Evolutionary conservation across 1,284 basidiomycete genomes (phyloP).

Genomic region (Apiotrichum akiyoshidainum): DNA sequence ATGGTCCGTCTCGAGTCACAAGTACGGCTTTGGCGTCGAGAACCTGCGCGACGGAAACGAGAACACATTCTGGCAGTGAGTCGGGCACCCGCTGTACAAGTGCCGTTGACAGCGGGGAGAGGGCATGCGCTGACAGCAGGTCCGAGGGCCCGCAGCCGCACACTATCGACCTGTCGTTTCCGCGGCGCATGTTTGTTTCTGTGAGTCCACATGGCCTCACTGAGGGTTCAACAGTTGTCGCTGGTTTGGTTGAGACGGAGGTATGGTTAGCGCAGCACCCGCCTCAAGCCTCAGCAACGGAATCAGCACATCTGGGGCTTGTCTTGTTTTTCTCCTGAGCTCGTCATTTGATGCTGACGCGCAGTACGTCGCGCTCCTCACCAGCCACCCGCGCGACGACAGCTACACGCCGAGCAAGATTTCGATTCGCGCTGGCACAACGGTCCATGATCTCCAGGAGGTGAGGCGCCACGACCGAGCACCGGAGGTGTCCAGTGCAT

Average conservation of each 20-base stretch:
- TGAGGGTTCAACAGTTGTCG: no score
- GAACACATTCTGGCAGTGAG: conserved; percentile 97
- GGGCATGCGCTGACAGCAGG: conserved; percentile 53
- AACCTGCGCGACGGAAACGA: conserved; percentile 84
- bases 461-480: conserved; percentile 42
- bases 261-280: no score
- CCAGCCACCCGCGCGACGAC: conserved; percentile 84
- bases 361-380: conserved; percentile 86
- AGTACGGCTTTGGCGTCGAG: conserved; percentile 93
- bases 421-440: conserved; percentile 85
- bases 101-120: no score
- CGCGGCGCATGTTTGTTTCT: conserved; percentile 82
- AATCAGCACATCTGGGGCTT: background rate
- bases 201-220: conserved; percentile 54
- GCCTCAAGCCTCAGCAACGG: background rate
- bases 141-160: conserved; percentile 98
- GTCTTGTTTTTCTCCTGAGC: background rate
- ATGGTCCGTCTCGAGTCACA: conserved; percentile 97
- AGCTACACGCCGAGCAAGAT: conserved; percentile 94
- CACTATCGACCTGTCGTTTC: conserved; percentile 89
- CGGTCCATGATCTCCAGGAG: conserved; percentile 87
- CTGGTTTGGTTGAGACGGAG: background rate
- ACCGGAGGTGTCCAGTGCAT: no score
- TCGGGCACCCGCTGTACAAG: conserved; percentile 21
- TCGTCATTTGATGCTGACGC: background rate